A percentile compares a stretch with the other conserved stretches of the same genome.
phyloP scores from a whole-genome alignment of 2,329 filamentous ascomycete species.

The Pseudonectria foliicola region DNA sequence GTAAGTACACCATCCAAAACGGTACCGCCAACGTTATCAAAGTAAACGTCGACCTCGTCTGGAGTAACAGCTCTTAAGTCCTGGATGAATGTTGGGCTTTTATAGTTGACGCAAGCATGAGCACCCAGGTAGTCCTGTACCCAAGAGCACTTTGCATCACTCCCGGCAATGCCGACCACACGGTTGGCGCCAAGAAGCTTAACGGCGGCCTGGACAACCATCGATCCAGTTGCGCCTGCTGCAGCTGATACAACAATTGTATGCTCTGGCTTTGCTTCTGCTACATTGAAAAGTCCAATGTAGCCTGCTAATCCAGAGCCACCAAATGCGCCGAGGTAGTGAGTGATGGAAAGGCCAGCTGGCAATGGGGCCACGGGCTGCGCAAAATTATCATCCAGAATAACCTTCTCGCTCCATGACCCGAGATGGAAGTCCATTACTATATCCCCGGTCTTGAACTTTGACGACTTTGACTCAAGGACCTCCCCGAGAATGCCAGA shows the following conservation, averaged over 20 bases:
- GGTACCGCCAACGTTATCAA: slow-evolving; percentile 24
- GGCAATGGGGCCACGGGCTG: slow-evolving; percentile 20
- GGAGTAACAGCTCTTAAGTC: slow-evolving; percentile 21
- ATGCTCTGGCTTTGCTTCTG: slow-evolving; percentile 20
- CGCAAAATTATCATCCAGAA: slow-evolving; percentile 18
- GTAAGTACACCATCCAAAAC: slow-evolving; percentile 22
- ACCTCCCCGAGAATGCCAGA: slow-evolving; percentile 24
- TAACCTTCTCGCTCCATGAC: slow-evolving; percentile 21
- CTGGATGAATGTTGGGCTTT: slow-evolving; percentile 21
- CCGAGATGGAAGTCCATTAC: slow-evolving; percentile 24
- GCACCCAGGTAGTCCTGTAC: slow-evolving; percentile 20
- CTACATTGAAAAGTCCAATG: slow-evolving; percentile 16
- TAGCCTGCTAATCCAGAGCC: slow-evolving; percentile 22
- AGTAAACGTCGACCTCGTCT: slow-evolving; percentile 23
- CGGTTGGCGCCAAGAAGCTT: slow-evolving; percentile 22
- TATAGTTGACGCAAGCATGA: slow-evolving; percentile 23
- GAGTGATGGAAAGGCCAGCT: slow-evolving; percentile 15
- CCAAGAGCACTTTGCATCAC: slow-evolving; percentile 23
- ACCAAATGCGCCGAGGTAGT: slow-evolving; percentile 24
- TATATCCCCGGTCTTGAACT: slow-evolving; percentile 20
- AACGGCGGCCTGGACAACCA: slow-evolving; percentile 23
- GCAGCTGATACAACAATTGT: slow-evolving; percentile 24
- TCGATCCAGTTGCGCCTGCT: slow-evolving; percentile 22
- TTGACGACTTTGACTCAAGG: slow-evolving; percentile 17
- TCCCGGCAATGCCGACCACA: slow-evolving; percentile 22